Evolutionary conservation across 1,284 basidiomycete species (phyloP).

Genomic region (Ganoderma resinaceum): DNA sequence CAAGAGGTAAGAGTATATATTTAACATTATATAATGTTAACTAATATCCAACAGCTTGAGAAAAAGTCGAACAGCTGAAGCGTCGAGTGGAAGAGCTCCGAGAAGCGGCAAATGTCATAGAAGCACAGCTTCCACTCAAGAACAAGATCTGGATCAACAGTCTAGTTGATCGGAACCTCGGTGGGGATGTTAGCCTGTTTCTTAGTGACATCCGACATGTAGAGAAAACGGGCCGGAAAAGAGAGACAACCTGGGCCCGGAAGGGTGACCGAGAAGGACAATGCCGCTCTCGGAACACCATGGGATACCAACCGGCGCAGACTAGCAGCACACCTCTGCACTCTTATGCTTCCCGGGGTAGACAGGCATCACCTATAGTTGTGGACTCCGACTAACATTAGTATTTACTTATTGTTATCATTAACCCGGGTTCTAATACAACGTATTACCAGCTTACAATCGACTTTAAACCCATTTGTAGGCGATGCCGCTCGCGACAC

Average conservation of each 20-base stretch:
- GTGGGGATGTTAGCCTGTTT: background rate
- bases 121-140: background rate
- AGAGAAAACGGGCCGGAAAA: background rate
- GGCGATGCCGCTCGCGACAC: too few species aligned
- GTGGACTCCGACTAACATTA: background rate
- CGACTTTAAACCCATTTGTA: too few species aligned
- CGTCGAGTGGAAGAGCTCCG: background rate
- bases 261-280: background rate
- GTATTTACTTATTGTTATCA: background rate
- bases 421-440: too few species aligned
- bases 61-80: background rate
- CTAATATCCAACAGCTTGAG: background rate
- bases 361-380: background rate
- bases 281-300: background rate
- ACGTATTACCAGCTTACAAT: too few species aligned
- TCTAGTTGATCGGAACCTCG: background rate
- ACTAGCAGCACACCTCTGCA: background rate
- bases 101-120: background rate
- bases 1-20: background rate
- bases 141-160: slow-evolving; percentile 1
- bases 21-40: background rate
- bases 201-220: background rate
- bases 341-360: background rate
- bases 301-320: background rate
- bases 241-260: background rate